Percentiles rank a stretch among this genome's conserved stretches.
Evolutionary conservation across 768 basidiomycete species (phyloP).

Genomic region (Hortiboletus flavorubellus): DNA sequence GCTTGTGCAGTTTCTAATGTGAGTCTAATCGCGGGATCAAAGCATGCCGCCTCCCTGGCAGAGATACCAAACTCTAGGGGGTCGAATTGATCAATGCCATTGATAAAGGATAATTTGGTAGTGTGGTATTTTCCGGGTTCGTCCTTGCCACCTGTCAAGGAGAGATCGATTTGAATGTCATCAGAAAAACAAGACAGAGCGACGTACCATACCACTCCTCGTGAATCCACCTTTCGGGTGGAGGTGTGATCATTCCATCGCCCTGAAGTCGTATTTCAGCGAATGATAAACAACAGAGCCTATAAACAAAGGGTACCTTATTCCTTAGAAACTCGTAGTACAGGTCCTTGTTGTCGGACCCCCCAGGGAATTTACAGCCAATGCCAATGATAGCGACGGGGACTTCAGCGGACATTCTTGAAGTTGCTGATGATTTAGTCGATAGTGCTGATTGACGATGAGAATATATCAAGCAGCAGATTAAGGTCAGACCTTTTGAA

Average conservation of each 20-base stretch:
- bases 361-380: conserved; percentile 33
- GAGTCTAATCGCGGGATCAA: conserved; percentile 32
- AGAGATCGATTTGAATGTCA: not conserved
- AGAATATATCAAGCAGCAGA: not conserved
- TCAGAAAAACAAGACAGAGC: not conserved
- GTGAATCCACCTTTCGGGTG: conserved; percentile 28
- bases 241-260: conserved; percentile 30
- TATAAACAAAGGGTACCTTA: conserved; percentile 14
- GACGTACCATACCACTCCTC: conserved; percentile 32
- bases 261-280: conserved; percentile 16
- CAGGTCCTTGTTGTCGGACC: conserved; percentile 29
- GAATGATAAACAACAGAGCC: not conserved
- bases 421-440: conserved; percentile 1
- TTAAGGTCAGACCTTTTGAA: not conserved
- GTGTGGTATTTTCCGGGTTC: conserved; percentile 31
- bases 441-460: not conserved
- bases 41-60: conserved; percentile 27
- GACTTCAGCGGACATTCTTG: conserved; percentile 27
- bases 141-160: conserved; percentile 25
- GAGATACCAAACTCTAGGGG: conserved; percentile 34
- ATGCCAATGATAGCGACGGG: conserved; percentile 32
- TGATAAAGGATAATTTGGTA: conserved; percentile 30
- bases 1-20: conserved; percentile 32
- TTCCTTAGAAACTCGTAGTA: conserved; percentile 31
- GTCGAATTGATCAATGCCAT: conserved; percentile 33